A percentile compares a stretch with the other conserved stretches of the same genome.
Conservation (phyloP, 441 rosid genomes). For the Corymbia citriodora region DNA sequence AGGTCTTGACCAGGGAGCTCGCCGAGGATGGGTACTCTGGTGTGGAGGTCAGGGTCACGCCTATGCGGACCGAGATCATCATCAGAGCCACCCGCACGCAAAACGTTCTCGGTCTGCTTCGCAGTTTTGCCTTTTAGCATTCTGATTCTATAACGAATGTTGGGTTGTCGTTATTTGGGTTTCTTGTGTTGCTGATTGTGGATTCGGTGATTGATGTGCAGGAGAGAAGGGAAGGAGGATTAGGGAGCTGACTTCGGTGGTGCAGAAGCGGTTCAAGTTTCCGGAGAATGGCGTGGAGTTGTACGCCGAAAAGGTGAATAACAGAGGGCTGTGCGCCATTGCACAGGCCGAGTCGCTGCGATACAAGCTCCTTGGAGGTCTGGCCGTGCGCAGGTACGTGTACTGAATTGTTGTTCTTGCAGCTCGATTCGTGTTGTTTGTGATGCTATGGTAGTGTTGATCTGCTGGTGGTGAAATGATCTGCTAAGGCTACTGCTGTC, state of each 20-base stretch:
- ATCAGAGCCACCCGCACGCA: slow-evolving; percentile 12
- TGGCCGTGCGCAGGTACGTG: slow-evolving; percentile 5
- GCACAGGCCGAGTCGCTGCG: slow-evolving; percentile 8
- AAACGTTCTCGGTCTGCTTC: slow-evolving; percentile 1
- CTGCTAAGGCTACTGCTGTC: background rate
- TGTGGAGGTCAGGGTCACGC: slow-evolving; percentile 7
- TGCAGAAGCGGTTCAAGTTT: slow-evolving; percentile 10
- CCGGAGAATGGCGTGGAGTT: slow-evolving; percentile 9
- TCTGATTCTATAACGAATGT: background rate
- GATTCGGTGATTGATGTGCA: background rate
- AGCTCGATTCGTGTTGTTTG: background rate
- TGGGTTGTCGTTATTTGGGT: background rate
- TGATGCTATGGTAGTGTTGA: background rate
- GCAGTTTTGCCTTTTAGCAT: background rate
- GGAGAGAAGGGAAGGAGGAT: slow-evolving; percentile 7
- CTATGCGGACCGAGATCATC: slow-evolving; percentile 9
- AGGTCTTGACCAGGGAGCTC: slow-evolving; percentile 7
- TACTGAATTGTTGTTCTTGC: background rate
- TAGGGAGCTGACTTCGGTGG: slow-evolving; percentile 6
- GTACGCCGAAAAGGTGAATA: slow-evolving; percentile 12
- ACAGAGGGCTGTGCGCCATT: slow-evolving; percentile 10
- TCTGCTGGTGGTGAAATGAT: background rate
- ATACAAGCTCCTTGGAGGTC: slow-evolving; percentile 10
- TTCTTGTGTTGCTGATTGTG: background rate
- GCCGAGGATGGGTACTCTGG: slow-evolving; percentile 15